Conservation (phyloP, 2,329 filamentous ascomycete species). For the Botrytis medusae region DNA sequence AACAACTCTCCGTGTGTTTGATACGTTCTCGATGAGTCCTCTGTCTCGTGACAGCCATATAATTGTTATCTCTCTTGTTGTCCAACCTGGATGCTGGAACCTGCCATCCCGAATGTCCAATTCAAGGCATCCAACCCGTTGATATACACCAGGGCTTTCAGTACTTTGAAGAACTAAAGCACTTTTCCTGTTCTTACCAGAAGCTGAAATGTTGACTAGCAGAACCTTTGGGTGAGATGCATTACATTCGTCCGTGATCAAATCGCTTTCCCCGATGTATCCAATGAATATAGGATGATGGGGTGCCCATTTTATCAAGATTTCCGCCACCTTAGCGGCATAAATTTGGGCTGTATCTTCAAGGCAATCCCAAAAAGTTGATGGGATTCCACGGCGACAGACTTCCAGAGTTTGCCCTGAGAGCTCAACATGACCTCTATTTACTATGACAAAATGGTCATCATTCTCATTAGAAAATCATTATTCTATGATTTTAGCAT, state of each 20-base stretch:
- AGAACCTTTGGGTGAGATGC: too few species aligned
- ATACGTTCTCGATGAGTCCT: too few species aligned
- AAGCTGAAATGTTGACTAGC: too few species aligned
- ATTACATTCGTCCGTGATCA: too few species aligned
- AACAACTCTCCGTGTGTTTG: not conserved
- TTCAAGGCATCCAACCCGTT: not conserved
- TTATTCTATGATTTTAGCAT: not conserved
- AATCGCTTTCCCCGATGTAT: too few species aligned
- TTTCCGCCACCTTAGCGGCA: too few species aligned
- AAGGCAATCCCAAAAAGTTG: accelerated
- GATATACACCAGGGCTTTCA: not conserved
- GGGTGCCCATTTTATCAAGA: too few species aligned
- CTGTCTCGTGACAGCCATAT: not conserved
- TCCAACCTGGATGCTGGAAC: not conserved
- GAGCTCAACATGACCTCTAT: not conserved
- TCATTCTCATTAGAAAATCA: accelerated
- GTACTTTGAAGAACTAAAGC: not conserved
- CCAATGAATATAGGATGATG: too few species aligned
- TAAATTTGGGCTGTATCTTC: too few species aligned
- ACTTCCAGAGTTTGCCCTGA: not conserved
- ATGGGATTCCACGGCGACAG: accelerated
- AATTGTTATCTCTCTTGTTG: not conserved
- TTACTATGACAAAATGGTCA: not conserved
- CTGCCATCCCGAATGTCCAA: too few species aligned
- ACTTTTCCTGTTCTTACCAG: accelerated